A percentile compares a stretch with the other conserved stretches of the same genome.
Conservation (phyloP, 139 green algal genomes). For the Closterium sp. region DNA sequence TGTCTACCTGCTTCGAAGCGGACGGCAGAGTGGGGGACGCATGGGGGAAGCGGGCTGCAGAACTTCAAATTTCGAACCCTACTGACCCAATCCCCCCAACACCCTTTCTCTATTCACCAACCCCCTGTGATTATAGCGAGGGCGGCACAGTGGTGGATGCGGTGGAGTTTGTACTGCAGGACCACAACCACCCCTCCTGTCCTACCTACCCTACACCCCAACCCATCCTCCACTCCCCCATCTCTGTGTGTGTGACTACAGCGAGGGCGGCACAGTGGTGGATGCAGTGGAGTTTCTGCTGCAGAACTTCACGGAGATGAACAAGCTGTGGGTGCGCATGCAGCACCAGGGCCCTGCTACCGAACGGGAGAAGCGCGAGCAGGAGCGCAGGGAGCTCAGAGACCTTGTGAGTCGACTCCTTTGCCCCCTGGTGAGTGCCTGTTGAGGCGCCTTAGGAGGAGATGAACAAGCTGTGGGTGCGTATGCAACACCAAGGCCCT, state of each 20-base stretch:
- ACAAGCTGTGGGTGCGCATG: constrained; percentile 98
- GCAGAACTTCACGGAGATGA: constrained; percentile 99
- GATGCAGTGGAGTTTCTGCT: constrained; percentile 96
- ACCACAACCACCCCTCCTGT: constrained; percentile 81
- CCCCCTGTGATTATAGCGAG: constrained; percentile 13
- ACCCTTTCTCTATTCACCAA: too few species aligned
- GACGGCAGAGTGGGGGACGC: constrained; percentile 80
- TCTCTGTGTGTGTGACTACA: neutral
- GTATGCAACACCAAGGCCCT: too few species aligned
- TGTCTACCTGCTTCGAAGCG: too few species aligned
- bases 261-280: constrained; percentile 68
- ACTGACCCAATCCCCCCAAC: too few species aligned
- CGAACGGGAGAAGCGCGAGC: constrained; percentile 32
- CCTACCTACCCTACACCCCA: too few species aligned
- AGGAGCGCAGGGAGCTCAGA: neutral
- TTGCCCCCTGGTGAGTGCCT: too few species aligned
- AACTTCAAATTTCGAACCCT: constrained; percentile 99
- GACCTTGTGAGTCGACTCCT: too few species aligned
- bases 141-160: constrained; percentile 81
- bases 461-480: constrained; percentile 99
- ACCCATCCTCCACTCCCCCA: too few species aligned
- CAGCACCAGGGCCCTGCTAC: too few species aligned
- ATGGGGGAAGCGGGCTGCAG: constrained; percentile 89
- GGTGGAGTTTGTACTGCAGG: constrained; percentile 92
- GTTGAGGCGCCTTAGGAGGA: too few species aligned